Base-by-base conservation (phyloP, 352 stramenopile genomes). In the Elongisporangium anandrum region DNA sequence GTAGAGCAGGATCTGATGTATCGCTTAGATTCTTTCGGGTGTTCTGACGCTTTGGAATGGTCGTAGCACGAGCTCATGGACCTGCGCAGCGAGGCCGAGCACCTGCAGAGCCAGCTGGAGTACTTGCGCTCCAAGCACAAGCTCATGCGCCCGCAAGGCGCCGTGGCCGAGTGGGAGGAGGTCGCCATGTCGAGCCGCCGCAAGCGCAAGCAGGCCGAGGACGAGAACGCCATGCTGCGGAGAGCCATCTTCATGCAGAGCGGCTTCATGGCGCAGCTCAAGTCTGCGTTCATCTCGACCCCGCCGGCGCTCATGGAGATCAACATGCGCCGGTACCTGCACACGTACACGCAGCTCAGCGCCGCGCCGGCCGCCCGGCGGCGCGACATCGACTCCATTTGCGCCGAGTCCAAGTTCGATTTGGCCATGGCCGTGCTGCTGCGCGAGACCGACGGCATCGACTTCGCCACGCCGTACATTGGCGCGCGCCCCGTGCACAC, bases 141-240 rank as follows among this genome's bases (percentile, higher is more conserved):
- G 26, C 29, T 60, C 45, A 62, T 75, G 63, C 75, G 78, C 22
- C 54, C 69, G 8, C 73, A 84, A 26, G 76, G 72, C 9, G 59
- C 58, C 52, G 57, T 87, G n/a, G 73, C 77, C 1, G 75, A 81
- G 52, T 85, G 65, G 66, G 70, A 89, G 54, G 79, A 89, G 65
- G 69, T 67, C 21, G 79, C 79, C 12, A 77, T 87, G 49, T 70
- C 70, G 13, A 73, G 85, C 53, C 79, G 79, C 20, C 75, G 78
- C 62, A 85, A 84, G 63, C 79, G 77, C 58, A 68, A 70, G 24
- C 77, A 89, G 41, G 65, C 68, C 1, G 79, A 89, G 59, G 72
- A 84, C 23, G 50, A 72, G 19, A 89, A 87, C 48, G 61, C 69
- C 5, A 68, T 72, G 20, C 60, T 89, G 54, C 79, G 80, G 34